phyloP scores from a whole-genome alignment of 305 asterid genomes.

The Withania somnifera region DNA sequence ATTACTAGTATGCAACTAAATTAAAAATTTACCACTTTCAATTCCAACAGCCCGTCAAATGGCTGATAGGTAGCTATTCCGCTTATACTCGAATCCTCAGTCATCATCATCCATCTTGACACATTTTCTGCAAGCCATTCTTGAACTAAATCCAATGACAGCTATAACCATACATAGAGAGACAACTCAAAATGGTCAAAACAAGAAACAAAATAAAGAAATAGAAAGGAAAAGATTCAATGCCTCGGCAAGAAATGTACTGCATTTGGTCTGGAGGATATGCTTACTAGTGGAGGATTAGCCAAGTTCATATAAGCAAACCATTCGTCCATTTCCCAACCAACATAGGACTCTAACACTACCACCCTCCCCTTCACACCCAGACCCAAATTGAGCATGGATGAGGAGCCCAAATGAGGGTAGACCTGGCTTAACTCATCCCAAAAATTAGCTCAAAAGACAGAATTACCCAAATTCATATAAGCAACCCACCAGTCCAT shows the following conservation, averaged over 20 bases:
- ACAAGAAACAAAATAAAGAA: not conserved
- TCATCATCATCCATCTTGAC: constrained; percentile 22
- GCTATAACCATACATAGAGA: constrained; percentile 19
- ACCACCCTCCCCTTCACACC: too few species aligned
- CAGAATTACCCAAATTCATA: too few species aligned
- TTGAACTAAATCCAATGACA: constrained; percentile 45
- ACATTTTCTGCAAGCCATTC: constrained; percentile 41
- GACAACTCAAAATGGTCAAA: not conserved
- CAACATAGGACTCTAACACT: too few species aligned
- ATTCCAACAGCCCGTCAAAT: constrained; percentile 47
- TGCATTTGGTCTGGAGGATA: not conserved
- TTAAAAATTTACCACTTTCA: constrained; percentile 41
- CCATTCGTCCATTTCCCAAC: too few species aligned
- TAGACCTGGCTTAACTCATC: too few species aligned
- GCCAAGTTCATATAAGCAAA: too few species aligned
- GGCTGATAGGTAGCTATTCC: constrained; percentile 45
- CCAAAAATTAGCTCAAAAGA: too few species aligned
- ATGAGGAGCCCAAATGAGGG: too few species aligned
- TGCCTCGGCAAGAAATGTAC: not conserved
- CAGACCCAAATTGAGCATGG: too few species aligned
- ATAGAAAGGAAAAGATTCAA: not conserved
- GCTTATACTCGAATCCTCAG: constrained; percentile 24
- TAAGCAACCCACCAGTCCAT: too few species aligned
- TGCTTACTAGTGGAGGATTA: not conserved
- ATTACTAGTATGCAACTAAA: not conserved